Conservation (phyloP, 805 yeast species). For the Zygosaccharomyces gambellarensis region DNA sequence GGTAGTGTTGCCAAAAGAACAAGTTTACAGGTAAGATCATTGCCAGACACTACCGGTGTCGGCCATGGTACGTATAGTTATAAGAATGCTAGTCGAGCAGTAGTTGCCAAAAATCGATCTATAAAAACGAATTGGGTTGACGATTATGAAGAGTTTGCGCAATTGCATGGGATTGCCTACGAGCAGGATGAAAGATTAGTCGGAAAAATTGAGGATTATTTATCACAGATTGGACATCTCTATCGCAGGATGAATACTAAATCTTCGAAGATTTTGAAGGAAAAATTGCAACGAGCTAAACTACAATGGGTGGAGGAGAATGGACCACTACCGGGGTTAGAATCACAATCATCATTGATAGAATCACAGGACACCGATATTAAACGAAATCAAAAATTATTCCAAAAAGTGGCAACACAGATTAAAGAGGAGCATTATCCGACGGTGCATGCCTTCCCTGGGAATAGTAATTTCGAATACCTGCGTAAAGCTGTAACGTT, state of each 20-base stretch:
- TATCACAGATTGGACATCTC: slow-evolving; percentile 5
- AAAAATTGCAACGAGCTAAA: slow-evolving; percentile 11
- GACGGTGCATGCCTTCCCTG: slow-evolving; percentile 21
- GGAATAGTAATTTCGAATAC: slow-evolving; percentile 19
- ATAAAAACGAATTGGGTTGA: slow-evolving; percentile 18
- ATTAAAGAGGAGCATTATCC: slow-evolving; percentile 24
- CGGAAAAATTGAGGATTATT: slow-evolving; percentile 10
- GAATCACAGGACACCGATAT: slow-evolving; percentile 3
- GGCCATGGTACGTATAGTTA: slow-evolving; percentile 7
- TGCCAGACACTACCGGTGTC: slow-evolving; percentile 1
- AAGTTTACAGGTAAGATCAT: slow-evolving; percentile 1
- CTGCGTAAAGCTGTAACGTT: slow-evolving; percentile 19
- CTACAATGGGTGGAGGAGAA: slow-evolving; percentile 10
- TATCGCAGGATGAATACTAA: slow-evolving; percentile 8
- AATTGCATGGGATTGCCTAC: slow-evolving; percentile 10
- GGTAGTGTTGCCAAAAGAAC: slow-evolving; percentile 5
- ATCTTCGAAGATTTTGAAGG: slow-evolving; percentile 9
- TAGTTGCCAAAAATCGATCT: slow-evolving; percentile 6
- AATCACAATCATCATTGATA: background rate
- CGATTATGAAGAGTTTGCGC: slow-evolving; percentile 17
- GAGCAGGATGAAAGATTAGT: background rate
- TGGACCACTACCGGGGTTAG: slow-evolving; percentile 10
- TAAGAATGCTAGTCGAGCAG: slow-evolving; percentile 7
- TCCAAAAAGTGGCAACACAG: slow-evolving; percentile 13
- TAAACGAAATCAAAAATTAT: slow-evolving; percentile 8